These are phyloP conservation scores for Rozella allomycis DNA, from an alignment of 371 early-diverging fungal genomes.

Conservation along the genomic window DNA sequence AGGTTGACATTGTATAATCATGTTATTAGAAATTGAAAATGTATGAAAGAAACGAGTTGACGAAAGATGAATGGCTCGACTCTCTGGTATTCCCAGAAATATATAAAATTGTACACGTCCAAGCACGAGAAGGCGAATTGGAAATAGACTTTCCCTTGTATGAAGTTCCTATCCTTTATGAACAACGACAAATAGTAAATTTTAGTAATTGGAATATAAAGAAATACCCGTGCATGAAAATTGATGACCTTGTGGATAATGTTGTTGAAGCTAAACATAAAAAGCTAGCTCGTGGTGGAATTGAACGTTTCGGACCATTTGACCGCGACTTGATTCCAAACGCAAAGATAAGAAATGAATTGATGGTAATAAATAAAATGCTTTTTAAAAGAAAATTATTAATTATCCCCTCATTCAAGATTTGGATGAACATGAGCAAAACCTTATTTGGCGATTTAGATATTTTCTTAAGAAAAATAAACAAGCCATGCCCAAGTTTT, in stretches of 20 bases:
- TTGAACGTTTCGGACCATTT: slow-evolving; percentile 66
- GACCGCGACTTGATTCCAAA: slow-evolving; percentile 87
- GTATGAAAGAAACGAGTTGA: not conserved
- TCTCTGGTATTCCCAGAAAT: not conserved
- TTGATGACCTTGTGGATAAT: slow-evolving; percentile 33
- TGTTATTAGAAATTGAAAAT: no score
- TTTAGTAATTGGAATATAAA: no score
- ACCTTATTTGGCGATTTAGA: slow-evolving; percentile 86
- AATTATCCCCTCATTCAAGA: slow-evolving; percentile 68
- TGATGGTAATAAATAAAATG: slow-evolving; percentile 37
- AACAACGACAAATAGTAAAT: no score
- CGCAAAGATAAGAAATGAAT: slow-evolving; percentile 71
- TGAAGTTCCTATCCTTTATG: not conserved
- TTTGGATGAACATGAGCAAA: slow-evolving; percentile 63
- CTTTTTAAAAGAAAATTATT: slow-evolving; percentile 41
- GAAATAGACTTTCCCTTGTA: not conserved
- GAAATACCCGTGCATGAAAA: not conserved
- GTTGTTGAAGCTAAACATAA: slow-evolving; percentile 89
- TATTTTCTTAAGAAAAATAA: slow-evolving; percentile 77
- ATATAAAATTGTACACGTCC: not conserved
- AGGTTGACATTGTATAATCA: no score
- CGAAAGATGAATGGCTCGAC: not conserved
- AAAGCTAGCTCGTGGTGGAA: slow-evolving; percentile 62
- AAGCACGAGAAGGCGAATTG: not conserved
- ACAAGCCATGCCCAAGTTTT: slow-evolving; percentile 80